These are phyloP conservation scores for Fusarium nygamai DNA, from an alignment of 2,329 filamentous ascomycete species.

Conservation along the genomic window DNA sequence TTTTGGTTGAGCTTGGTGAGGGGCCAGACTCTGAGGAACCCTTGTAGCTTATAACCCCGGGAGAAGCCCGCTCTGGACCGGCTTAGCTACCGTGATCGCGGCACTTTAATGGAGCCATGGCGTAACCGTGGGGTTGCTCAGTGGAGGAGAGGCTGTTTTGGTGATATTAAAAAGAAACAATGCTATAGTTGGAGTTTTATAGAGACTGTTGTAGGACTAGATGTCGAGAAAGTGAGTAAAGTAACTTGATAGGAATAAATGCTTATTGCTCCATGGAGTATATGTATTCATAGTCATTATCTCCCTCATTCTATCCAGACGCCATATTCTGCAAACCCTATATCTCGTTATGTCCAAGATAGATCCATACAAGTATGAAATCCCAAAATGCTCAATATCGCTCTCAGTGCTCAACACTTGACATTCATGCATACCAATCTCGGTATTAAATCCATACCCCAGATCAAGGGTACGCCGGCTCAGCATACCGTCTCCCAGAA, in stretches of 20 bases:
- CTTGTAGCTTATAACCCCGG: constrained; percentile 18
- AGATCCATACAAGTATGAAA: background rate
- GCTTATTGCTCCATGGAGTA: background rate
- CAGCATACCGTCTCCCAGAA: constrained; percentile 52
- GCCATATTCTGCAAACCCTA: constrained; percentile 18
- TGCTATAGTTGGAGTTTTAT: background rate
- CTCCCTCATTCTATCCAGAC: constrained; percentile 12
- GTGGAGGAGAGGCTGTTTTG: background rate
- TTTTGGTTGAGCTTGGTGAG: constrained; percentile 29
- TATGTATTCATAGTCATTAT: constrained; percentile 30
- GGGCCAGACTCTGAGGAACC: background rate
- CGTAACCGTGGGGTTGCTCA: constrained; percentile 29
- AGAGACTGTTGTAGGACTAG: background rate
- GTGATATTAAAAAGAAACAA: background rate
- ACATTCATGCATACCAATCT: background rate
- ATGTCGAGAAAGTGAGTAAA: background rate
- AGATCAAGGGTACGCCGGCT: constrained; percentile 46
- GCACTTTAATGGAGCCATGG: constrained; percentile 18
- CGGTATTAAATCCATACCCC: background rate
- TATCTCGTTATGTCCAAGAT: constrained; percentile 1
- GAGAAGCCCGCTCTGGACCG: constrained; percentile 24
- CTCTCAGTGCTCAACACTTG: background rate
- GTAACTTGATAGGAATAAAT: background rate
- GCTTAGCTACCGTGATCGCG: constrained; percentile 18
- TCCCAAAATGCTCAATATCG: constrained; percentile 7